These are phyloP conservation scores for Sideroxylon spinosum DNA, from an alignment of 179 eudicot genomes.

Conservation along the genomic window DNA sequence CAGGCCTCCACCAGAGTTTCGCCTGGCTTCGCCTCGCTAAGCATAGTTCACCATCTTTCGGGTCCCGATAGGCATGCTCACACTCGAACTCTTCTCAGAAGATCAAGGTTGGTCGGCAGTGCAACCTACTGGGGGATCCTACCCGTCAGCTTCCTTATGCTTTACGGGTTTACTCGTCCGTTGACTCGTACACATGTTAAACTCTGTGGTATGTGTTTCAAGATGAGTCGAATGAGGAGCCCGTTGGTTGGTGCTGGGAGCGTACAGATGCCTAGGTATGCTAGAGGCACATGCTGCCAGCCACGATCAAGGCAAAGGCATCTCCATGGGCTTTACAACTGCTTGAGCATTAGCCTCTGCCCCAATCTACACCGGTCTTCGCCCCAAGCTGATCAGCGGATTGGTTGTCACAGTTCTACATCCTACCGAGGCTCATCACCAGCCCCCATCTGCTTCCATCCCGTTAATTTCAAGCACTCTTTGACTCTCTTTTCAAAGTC, in stretches of 20 bases:
- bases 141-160: no score
- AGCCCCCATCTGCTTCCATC: no score
- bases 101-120: no score
- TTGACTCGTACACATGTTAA: conserved; percentile 3
- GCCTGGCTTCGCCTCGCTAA: neutral
- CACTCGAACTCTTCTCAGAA: no score
- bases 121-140: no score
- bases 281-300: neutral
- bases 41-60: neutral
- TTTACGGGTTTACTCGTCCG: neutral
- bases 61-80: no score
- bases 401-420: neutral
- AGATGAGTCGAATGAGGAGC: neutral
- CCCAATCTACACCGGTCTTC: neutral
- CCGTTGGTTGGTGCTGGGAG: neutral
- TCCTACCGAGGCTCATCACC: no score
- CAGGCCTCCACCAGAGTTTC: neutral
- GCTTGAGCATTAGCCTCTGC: neutral
- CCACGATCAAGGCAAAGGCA: neutral
- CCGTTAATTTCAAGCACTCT: no score
- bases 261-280: neutral
- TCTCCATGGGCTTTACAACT: neutral
- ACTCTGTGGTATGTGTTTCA: neutral
- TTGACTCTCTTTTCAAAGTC: no score
- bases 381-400: neutral